A percentile compares a stretch with the other conserved stretches of the same genome.
Conservation (phyloP, 306 rosid genomes). For the Trichosanthes cucumerina region DNA sequence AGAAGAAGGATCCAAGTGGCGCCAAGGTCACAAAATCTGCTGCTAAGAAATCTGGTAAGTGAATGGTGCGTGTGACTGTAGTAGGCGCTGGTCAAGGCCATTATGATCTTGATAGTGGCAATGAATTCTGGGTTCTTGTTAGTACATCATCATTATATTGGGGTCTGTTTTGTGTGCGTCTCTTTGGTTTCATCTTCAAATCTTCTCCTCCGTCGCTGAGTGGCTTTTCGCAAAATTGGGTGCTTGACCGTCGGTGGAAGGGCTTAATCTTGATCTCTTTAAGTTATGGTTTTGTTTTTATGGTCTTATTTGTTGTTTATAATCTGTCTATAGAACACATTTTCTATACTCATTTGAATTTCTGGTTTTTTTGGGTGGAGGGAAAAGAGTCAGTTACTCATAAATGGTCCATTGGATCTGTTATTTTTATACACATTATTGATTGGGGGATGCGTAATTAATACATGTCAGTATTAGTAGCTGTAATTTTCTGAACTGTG, state of each 20-base stretch:
- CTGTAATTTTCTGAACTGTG: too few species aligned
- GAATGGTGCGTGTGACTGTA: conserved; percentile 29
- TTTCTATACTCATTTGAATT: too few species aligned
- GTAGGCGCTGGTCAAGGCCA: neutral
- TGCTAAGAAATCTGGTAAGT: conserved; percentile 55
- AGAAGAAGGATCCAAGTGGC: conserved; percentile 76
- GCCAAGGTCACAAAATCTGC: conserved; percentile 79
- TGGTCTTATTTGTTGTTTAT: too few species aligned
- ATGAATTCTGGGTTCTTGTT: conserved; percentile 21
- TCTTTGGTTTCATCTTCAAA: conserved; percentile 9
- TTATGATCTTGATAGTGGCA: neutral
- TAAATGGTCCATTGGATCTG: too few species aligned
- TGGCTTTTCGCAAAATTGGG: conserved; percentile 44
- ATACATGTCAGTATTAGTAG: too few species aligned
- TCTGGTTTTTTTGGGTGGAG: too few species aligned
- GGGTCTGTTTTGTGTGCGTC: neutral
- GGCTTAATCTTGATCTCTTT: neutral
- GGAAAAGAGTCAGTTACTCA: too few species aligned
- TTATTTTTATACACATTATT: too few species aligned
- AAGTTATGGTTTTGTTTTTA: neutral
- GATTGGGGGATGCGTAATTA: too few species aligned
- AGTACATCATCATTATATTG: neutral
- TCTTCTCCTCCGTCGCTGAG: conserved; percentile 21
- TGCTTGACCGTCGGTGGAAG: conserved; percentile 51
- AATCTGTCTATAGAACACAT: too few species aligned